phyloP scores from a whole-genome alignment of 108 stramenopile genomes.

The Nannochloropsis salina region DNA sequence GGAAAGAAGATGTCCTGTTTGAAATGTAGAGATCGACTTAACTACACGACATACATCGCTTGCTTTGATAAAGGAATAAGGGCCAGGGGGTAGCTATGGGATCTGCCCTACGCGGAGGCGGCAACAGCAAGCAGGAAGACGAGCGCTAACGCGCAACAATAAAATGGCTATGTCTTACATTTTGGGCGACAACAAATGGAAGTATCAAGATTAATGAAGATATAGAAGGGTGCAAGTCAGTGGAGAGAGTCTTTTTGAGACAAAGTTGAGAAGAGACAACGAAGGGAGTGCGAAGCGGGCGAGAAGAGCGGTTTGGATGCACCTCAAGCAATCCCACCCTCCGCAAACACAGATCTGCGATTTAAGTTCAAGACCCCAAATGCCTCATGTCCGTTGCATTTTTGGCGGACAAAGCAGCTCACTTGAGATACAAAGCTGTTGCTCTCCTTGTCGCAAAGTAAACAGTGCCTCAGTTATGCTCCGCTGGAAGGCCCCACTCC shows the following conservation, averaged over 20 bases:
- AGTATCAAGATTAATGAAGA: too few relatives aligned
- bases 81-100: background rate
- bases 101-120: background rate
- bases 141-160: background rate
- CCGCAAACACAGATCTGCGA: too few relatives aligned
- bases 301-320: conserved; percentile 8
- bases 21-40: too few relatives aligned
- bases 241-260: too few relatives aligned
- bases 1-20: background rate
- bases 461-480: too few relatives aligned
- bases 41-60: background rate
- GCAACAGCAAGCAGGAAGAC: conserved; percentile 16
- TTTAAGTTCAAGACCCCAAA: too few relatives aligned
- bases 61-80: background rate
- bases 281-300: background rate
- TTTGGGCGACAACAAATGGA: background rate
- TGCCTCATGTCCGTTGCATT: too few relatives aligned
- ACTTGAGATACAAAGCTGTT: too few relatives aligned
- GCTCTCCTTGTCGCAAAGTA: too few relatives aligned
- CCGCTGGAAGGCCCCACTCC: too few relatives aligned
- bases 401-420: too few relatives aligned
- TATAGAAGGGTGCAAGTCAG: too few relatives aligned
- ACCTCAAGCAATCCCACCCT: background rate
- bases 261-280: background rate
- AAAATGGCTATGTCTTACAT: background rate